Evolutionary conservation across 805 yeast species (phyloP).

Genomic region (Metschnikowia peoriensis): DNA sequence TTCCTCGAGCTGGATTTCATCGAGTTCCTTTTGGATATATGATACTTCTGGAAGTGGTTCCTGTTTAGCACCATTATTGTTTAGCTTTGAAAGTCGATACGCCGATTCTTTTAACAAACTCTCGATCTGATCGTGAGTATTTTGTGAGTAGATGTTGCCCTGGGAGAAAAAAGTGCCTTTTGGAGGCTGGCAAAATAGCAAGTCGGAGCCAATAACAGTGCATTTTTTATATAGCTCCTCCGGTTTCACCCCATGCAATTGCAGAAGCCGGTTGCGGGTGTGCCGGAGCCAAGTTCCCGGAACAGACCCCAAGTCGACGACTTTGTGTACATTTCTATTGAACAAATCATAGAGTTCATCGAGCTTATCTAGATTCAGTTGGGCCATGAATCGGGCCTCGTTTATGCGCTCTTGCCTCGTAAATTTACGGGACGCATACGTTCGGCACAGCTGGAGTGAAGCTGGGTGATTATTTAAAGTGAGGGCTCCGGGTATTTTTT

Average conservation of each 20-base stretch:
- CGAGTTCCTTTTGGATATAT: slow-evolving; percentile 29
- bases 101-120: slow-evolving; percentile 15
- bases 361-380: slow-evolving; percentile 26
- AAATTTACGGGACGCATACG: slow-evolving; percentile 8
- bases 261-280: slow-evolving; percentile 26
- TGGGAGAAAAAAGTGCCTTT: slow-evolving; percentile 76
- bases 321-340: slow-evolving; percentile 25
- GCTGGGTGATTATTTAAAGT: background rate
- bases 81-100: slow-evolving; percentile 1
- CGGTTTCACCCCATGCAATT: slow-evolving; percentile 29
- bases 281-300: slow-evolving; percentile 44
- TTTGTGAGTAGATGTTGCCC: slow-evolving; percentile 72
- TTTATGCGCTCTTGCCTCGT: slow-evolving; percentile 23
- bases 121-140: slow-evolving; percentile 13
- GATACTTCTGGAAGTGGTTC: slow-evolving; percentile 15
- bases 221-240: slow-evolving; percentile 30
- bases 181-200: slow-evolving; percentile 78
- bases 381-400: slow-evolving; percentile 22
- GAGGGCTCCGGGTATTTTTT: too few relatives aligned
- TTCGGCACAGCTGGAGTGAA: background rate
- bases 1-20: slow-evolving; percentile 23
- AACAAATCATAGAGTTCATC: slow-evolving; percentile 30
- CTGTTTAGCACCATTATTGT: background rate
- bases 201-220: slow-evolving; percentile 45
- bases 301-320: slow-evolving; percentile 39